Conservation (phyloP, 208 protist species). For the Porcisia hertigi region DNA sequence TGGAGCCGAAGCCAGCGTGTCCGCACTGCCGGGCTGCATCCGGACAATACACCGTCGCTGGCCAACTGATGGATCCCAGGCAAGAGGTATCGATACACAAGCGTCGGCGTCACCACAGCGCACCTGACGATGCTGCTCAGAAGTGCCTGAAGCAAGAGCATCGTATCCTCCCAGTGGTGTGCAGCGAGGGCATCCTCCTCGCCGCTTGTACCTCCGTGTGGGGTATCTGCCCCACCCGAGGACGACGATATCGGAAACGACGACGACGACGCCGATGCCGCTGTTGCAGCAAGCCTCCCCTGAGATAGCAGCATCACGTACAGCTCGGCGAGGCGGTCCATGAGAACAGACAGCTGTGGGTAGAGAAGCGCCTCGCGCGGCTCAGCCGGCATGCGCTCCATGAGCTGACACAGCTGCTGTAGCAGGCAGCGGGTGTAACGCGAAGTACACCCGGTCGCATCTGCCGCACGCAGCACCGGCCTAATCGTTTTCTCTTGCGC, state of each 20-base stretch:
- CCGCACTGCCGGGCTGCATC: constrained; percentile 32
- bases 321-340: constrained; percentile 48
- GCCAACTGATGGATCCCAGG: constrained; percentile 48
- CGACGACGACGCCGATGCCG: neutral
- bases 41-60: constrained; percentile 29
- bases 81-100: constrained; percentile 54
- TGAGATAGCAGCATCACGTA: constrained; percentile 24
- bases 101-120: constrained; percentile 67
- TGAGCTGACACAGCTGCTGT: constrained; percentile 52
- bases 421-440: constrained; percentile 43
- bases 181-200: neutral
- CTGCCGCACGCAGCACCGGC: constrained; percentile 38
- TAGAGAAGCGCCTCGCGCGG: constrained; percentile 68
- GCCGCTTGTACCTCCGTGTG: neutral
- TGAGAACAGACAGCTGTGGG: constrained; percentile 50
- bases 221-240: too few species aligned
- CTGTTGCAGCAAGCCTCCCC: neutral
- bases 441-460: constrained; percentile 50
- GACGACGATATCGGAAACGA: neutral
- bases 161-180: constrained; percentile 43
- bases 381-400: constrained; percentile 64
- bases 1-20: constrained; percentile 45
- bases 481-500: constrained; percentile 56
- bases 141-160: constrained; percentile 45
- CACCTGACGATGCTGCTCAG: constrained; percentile 52